Conservation (phyloP, 495 filamentous ascomycete genomes). For the Aspergillus hancockii region DNA sequence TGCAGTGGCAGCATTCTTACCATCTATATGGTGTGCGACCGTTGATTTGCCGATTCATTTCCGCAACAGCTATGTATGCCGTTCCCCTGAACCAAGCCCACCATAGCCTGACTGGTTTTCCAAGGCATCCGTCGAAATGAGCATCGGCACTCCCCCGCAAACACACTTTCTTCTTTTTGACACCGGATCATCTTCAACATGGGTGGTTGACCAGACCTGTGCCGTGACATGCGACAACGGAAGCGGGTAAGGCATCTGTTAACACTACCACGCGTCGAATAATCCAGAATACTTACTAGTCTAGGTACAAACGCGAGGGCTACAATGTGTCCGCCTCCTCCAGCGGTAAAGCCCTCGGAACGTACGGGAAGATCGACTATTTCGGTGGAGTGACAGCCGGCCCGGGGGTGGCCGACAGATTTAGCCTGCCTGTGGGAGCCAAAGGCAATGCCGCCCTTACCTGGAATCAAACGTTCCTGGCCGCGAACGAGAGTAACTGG, state of each 20-base stretch:
- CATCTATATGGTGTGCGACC: neutral
- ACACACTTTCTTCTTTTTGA: neutral
- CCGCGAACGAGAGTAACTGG: neutral
- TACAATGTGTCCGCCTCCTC: constrained; percentile 1
- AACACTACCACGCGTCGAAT: too few relatives aligned
- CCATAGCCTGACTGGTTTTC: too few relatives aligned
- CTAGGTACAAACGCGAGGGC: neutral
- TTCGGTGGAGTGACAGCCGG: neutral
- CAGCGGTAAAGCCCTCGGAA: neutral
- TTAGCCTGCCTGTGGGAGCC: neutral
- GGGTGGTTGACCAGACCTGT: neutral
- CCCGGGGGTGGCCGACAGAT: neutral
- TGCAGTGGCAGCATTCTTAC: neutral
- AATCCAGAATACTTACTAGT: too few relatives aligned
- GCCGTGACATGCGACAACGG: neutral
- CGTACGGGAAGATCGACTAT: neutral
- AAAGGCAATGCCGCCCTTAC: neutral
- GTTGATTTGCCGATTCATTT: neutral
- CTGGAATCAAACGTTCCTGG: neutral
- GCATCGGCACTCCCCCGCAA: neutral
- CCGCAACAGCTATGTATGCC: neutral
- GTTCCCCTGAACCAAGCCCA: neutral
- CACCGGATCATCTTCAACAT: neutral
- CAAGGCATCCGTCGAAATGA: neutral
- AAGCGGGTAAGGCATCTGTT: too few relatives aligned